Conservation (phyloP, 2,329 filamentous ascomycete species). For the Trichoderma pleuroti region DNA sequence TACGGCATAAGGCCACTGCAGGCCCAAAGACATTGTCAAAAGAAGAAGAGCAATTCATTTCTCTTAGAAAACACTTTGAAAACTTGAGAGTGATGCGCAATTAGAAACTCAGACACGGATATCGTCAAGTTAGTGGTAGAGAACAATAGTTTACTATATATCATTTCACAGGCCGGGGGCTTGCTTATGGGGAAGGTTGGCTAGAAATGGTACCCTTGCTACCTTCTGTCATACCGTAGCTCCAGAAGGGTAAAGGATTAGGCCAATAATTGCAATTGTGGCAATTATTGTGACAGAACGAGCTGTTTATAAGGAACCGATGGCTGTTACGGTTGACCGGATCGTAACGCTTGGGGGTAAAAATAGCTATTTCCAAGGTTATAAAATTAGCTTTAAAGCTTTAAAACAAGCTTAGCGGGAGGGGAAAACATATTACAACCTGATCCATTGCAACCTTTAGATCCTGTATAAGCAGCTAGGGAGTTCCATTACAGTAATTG, state of each 20-base stretch:
- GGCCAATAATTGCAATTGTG: not conserved
- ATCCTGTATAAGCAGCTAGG: not conserved
- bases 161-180: not conserved
- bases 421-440: not conserved
- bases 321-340: not conserved
- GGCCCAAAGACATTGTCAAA: not conserved
- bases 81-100: not conserved
- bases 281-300: not conserved
- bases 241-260: not conserved
- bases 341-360: not conserved
- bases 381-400: not conserved
- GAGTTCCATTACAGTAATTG: not conserved
- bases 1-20: not conserved
- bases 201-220: not conserved
- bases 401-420: not conserved
- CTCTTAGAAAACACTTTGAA: not conserved
- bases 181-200: not conserved
- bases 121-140: not conserved
- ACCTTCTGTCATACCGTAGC: not conserved
- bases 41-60: not conserved
- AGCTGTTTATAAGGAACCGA: not conserved
- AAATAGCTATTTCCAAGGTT: accelerated
- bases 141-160: not conserved
- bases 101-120: not conserved
- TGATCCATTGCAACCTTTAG: not conserved